Percentiles rank a stretch among this genome's conserved stretches.
Evolutionary conservation across 106 monocot genomes (phyloP).

Genomic region (Xerophyta viscosa): DNA sequence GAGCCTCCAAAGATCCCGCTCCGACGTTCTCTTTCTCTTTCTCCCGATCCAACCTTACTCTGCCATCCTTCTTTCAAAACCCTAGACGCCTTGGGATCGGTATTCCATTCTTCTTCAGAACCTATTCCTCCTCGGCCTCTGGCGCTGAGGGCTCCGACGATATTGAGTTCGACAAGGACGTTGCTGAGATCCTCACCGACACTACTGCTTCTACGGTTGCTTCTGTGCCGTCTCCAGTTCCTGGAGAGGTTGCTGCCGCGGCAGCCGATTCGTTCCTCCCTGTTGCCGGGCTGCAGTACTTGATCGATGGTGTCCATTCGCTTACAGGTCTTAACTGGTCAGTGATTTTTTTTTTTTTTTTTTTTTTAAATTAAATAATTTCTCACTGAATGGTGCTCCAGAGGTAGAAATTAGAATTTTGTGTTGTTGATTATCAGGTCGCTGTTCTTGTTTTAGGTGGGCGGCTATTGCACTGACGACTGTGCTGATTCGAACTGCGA

Average conservation of each 20-base stretch:
- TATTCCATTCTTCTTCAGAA: constrained; percentile 6
- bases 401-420: too few species aligned
- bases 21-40: too few species aligned
- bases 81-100: constrained; percentile 17
- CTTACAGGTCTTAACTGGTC: neutral
- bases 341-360: neutral
- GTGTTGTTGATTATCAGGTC: neutral
- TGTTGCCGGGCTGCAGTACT: neutral
- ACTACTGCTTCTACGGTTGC: too few species aligned
- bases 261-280: neutral
- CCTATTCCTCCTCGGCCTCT: neutral
- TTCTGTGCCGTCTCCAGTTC: neutral
- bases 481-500: neutral
- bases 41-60: too few species aligned
- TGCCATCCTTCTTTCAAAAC: neutral
- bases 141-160: neutral
- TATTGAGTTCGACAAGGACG: neutral
- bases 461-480: neutral
- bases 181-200: neutral
- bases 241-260: neutral
- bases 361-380: neutral
- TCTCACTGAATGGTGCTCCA: too few species aligned
- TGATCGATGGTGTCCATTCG: neutral
- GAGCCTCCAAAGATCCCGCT: neutral
- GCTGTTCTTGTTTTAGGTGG: neutral